A percentile compares a stretch with the other conserved stretches of the same genome.
Conservation (phyloP, 257 asterid species). For the Scutellaria barbata region DNA sequence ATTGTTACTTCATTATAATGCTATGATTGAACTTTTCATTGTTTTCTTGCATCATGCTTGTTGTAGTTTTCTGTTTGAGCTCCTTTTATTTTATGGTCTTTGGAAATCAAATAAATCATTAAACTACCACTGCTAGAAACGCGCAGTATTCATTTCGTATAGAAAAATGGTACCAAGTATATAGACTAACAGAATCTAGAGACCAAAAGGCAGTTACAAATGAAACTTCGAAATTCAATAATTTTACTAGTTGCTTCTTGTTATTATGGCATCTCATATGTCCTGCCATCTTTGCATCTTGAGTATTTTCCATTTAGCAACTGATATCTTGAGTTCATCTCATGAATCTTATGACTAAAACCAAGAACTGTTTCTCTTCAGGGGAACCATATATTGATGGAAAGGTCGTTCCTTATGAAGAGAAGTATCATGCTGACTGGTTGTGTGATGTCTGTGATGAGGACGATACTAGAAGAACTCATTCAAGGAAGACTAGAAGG, state of each 20-base stretch:
- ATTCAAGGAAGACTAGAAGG: constrained; percentile 32
- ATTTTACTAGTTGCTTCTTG: background rate
- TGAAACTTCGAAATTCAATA: background rate
- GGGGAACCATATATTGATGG: constrained; percentile 52
- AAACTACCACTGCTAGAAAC: too few species aligned
- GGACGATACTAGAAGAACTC: constrained; percentile 2
- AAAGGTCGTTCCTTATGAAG: constrained; percentile 45
- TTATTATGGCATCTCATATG: background rate
- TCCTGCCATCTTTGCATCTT: background rate
- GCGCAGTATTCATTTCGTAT: too few species aligned
- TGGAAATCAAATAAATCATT: background rate
- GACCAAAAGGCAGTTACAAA: background rate
- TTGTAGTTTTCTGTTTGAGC: background rate
- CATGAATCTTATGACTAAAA: background rate
- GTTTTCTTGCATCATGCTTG: constrained; percentile 13
- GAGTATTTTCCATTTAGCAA: background rate
- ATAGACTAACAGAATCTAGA: background rate
- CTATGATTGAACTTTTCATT: background rate
- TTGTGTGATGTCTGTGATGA: constrained; percentile 5
- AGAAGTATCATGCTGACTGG: constrained; percentile 47
- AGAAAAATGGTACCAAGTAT: background rate
- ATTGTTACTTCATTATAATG: background rate
- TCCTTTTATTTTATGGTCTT: background rate
- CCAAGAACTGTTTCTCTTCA: constrained; percentile 22
- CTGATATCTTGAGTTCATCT: background rate